Evolutionary conservation across 2,329 filamentous ascomycete genomes (phyloP).

Genomic region (Cladophialophora bantiana): DNA sequence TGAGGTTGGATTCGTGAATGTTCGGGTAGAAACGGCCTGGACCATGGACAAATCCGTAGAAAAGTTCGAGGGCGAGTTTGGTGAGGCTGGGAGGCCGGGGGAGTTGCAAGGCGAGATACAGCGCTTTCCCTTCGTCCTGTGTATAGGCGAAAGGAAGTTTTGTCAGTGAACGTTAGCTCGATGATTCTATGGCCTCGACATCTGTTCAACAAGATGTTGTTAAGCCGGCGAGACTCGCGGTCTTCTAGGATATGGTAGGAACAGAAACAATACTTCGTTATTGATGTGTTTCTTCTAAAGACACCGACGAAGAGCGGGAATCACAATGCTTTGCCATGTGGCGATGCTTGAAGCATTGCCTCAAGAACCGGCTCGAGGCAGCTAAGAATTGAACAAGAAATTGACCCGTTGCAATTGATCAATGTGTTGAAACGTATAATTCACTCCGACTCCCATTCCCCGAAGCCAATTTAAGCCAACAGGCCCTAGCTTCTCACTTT

Average conservation of each 20-base stretch:
- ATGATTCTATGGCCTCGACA: constrained; percentile 6
- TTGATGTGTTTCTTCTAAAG: neutral
- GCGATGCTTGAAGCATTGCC: neutral
- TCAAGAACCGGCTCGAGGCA: neutral
- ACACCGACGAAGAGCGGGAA: neutral
- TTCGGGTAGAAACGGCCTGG: constrained; percentile 58
- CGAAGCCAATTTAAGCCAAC: neutral
- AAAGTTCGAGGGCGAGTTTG: constrained; percentile 51
- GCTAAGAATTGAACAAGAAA: neutral
- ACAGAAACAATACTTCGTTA: neutral
- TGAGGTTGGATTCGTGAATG: constrained; percentile 58
- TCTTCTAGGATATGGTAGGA: neutral
- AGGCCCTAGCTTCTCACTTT: neutral
- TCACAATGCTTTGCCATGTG: neutral
- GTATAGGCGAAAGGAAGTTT: constrained; percentile 44
- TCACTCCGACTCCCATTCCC: neutral
- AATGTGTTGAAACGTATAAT: neutral
- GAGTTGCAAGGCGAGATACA: constrained; percentile 44
- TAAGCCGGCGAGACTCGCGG: neutral
- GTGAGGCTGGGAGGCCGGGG: constrained; percentile 10
- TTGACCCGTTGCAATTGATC: neutral
- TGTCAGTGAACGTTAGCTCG: constrained; percentile 19
- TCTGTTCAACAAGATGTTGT: neutral
- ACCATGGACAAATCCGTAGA: constrained; percentile 60
- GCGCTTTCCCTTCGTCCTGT: constrained; percentile 54